Base-by-base conservation (phyloP, 2,329 filamentous ascomycete species). In the Metarhizium robertsii region DNA sequence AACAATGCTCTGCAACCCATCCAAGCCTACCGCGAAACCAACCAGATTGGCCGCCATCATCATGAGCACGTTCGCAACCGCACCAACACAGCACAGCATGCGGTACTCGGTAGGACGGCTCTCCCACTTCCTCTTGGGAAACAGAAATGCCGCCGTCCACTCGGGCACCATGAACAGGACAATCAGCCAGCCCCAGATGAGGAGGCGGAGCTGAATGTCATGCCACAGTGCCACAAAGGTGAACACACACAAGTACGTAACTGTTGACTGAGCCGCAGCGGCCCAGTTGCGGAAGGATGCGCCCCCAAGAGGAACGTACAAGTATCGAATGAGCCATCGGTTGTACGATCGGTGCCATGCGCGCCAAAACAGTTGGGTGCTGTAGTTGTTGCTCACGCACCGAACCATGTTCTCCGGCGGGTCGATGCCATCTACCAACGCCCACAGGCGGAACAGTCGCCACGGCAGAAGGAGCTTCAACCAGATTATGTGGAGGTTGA, bases 371-470 rank as follows among this genome's bases (percentile, higher is more conserved):
- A 86, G 85, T 45, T 92, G 79, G 0, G 90, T 87, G 60, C 87
- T 92, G 75, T 92, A 96, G 70, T 97, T 97, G 75, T 99, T 85
- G 66, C 86, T 92, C 73, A 96, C 90, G 72, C 95, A 99, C 62
- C 94, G 88, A 54, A 96, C 83, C 90, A 99, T 96, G 74, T 99
- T 99, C 73, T 99, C 94, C 0, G 94, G 92, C 0, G 94, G 90
- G 66, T 99, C 94, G 62, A 99, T 84, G 58, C 89, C 90, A 68
- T 99, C 94, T 16, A 92, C 68, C 4, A 99, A 80, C 0, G 90
- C 80, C 94, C 94, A 99, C n/a, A 99, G 83, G 4, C 95, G 88
- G 81, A 97, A 97, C 69, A 97, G 87, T n/a, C 94, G 88, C 92
- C 92, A 99, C 1, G 94, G 94, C 7, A 99, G 83, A 4, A 99